Evolutionary conservation across 2,329 filamentous ascomycete species (phyloP).

Genomic region (Coniochaeta sp.): DNA sequence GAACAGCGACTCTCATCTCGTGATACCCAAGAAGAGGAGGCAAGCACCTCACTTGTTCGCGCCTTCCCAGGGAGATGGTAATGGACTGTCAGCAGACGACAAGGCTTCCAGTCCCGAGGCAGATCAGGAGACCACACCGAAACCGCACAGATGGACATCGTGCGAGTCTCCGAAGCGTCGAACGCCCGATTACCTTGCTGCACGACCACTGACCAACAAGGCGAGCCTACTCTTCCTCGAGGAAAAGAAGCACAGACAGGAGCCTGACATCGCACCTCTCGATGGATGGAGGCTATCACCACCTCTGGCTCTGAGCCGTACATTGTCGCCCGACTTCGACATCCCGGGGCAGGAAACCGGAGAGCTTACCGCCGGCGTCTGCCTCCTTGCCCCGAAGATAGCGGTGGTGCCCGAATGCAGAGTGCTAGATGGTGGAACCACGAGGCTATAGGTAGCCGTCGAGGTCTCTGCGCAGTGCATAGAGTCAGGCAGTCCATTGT

Average conservation of each 20-base stretch:
- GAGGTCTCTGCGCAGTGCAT: constrained; percentile 36
- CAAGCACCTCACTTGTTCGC: not conserved
- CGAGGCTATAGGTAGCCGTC: constrained; percentile 39
- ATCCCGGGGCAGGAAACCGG: constrained; percentile 4
- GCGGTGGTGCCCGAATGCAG: constrained; percentile 33
- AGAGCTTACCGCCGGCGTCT: constrained; percentile 2
- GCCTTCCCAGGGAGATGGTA: not conserved
- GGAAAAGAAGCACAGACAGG: not conserved
- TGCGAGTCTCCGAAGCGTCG: not conserved
- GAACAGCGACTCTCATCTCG: not conserved
- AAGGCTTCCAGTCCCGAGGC: not conserved
- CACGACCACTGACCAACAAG: not conserved
- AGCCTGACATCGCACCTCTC: not conserved
- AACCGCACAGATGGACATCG: constrained; percentile 6
- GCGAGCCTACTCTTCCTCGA: constrained; percentile 3
- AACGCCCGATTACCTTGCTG: not conserved
- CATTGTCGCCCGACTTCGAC: constrained; percentile 3
- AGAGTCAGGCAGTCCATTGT: constrained; percentile 5
- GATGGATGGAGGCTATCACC: not conserved
- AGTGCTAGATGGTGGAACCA: constrained; percentile 22
- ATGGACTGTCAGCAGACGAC: not conserved
- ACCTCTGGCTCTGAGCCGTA: not conserved
- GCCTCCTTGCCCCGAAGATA: constrained; percentile 33
- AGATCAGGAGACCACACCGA: not conserved
- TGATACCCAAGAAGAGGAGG: not conserved